Conservation (phyloP, 345 rosid genomes). For the Eucalyptus erythrocorys region DNA sequence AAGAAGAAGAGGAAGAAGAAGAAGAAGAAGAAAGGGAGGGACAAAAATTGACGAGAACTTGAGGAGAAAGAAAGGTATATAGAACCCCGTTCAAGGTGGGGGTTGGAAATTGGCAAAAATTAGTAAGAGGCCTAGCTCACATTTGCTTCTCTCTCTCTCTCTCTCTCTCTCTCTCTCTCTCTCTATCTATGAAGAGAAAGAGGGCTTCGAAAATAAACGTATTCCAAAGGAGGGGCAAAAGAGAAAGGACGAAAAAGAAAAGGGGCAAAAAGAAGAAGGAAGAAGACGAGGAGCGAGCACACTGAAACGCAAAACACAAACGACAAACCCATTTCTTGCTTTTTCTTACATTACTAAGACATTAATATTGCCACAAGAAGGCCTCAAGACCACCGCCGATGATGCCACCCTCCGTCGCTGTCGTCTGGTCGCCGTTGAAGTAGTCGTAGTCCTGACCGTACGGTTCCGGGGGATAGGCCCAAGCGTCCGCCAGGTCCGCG, state of each 20-base stretch:
- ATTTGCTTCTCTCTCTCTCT: not conserved
- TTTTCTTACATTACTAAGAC: not conserved
- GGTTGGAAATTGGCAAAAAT: not conserved
- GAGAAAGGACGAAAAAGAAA: not conserved
- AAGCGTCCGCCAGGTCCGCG: constrained; percentile 35
- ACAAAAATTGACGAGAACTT: not conserved
- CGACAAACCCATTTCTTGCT: not conserved
- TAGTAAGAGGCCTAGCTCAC: not conserved
- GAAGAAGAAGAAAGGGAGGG: not conserved
- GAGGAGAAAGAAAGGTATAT: constrained; percentile 3
- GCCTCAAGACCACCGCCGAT: constrained; percentile 15
- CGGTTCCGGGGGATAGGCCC: constrained; percentile 11
- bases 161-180: not conserved
- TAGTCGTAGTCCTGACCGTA: not conserved
- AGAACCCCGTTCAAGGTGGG: not conserved
- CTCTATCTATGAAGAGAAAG: not conserved
- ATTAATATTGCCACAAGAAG: constrained; percentile 29
- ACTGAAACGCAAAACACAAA: not conserved
- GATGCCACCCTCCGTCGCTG: constrained; percentile 13
- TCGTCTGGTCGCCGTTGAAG: constrained; percentile 12
- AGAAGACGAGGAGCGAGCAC: not conserved
- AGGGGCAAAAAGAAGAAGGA: not conserved
- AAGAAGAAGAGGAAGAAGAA: too few relatives aligned
- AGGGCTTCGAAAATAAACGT: not conserved
- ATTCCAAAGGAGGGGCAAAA: not conserved